Base-by-base conservation (phyloP, 164 flowering plant species). In the Vitis amurensis region DNA sequence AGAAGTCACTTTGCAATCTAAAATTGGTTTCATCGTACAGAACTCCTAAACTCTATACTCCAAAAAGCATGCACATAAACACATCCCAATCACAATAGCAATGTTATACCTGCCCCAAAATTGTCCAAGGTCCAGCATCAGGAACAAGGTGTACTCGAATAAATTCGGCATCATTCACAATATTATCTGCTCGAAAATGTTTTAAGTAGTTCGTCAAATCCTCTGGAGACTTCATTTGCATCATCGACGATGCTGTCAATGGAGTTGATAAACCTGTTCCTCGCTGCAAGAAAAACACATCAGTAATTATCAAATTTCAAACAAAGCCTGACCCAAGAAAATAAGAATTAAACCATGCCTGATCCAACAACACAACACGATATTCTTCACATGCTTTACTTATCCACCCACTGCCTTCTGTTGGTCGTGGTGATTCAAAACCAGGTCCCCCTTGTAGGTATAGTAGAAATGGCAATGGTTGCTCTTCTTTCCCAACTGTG, bases 221-320 rank as follows among this genome's bases (percentile, higher is more conserved):
- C 66, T 81, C 74, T 9, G 89, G 81, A 52, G 93, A 85, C 55
- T 83, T 75, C n/a, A 93, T 57, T 83, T 95, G 99, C 23, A 76
- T 73, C 81, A 93, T 86, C 17, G 97, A 93, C 50, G 98, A 91
- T 62, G 83, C 52, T 11, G 98, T 85, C 75, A 93, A 76, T 59
- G 98, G 90, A 76, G 98, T 91, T 23, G 99, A 95, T 78, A 90
- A 79, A 66, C 99, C 99, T 59, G 99, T 95, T 78, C 99, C 99
- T 74, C 99, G 81, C 98, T 93, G 95, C 79, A 75, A 74, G 27
- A 68, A 23, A 73, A 66, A 55, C 17, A 71, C 53, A 52, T 47
- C 55, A 60, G 49, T 2, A 3, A 14, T 17, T 0, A 8, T 12
- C 11, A 17, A 15, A 55, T 59, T 9, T 14, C 37, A 55, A 15